Base-by-base conservation (phyloP, 2,329 filamentous ascomycete genomes). In the Trichoderma sp. region DNA sequence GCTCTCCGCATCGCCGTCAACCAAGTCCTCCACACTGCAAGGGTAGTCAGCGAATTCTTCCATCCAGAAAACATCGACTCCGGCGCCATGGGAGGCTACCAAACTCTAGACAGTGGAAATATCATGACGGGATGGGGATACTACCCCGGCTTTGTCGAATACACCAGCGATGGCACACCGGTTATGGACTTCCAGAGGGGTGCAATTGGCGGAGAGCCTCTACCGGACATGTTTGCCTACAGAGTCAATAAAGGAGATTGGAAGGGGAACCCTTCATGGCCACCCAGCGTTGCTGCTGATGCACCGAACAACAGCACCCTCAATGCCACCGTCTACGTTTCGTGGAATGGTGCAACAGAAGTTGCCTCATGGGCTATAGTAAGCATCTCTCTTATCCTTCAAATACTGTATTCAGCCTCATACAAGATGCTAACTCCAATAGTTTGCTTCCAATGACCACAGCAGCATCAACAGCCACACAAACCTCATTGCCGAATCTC, bases 221-320 rank as follows among this genome's bases (percentile, higher is more conserved):
- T 67, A 17, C 36, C 50, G 28, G 64, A 67, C 20, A 67, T 67
- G 64, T 67, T 67, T 57, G 64, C 64, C 17, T 67, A 67, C 17
- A 57, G 64, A 15, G 64, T 67, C n/a, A 57, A 67, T 50, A 67
- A 67, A 50, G 64, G 50, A 32, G 32, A 67, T 6, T 67, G 64
- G 64, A 28, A 7, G 1, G 64, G 64, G 4, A 36, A 28, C 17
- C 64, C 64, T 3, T 39, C 64, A 9, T 67, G 64, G 64, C 9
- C 64, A n/a, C 64, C 64, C 1, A 67, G 50, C 6, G 34, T 58
- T 3, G 64, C 50, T 17, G 64, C 53, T 15, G 50, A 67, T 6
- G 64, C 64, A 15, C 64, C 64, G 1, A 67, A 67, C 13, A 28
- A 39, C 34, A 67, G 17, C 50, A 67, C 64, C 1, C 20, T 57